Evolutionary conservation across 1,284 basidiomycete species (phyloP).

Genomic region (Trametes versicolor): DNA sequence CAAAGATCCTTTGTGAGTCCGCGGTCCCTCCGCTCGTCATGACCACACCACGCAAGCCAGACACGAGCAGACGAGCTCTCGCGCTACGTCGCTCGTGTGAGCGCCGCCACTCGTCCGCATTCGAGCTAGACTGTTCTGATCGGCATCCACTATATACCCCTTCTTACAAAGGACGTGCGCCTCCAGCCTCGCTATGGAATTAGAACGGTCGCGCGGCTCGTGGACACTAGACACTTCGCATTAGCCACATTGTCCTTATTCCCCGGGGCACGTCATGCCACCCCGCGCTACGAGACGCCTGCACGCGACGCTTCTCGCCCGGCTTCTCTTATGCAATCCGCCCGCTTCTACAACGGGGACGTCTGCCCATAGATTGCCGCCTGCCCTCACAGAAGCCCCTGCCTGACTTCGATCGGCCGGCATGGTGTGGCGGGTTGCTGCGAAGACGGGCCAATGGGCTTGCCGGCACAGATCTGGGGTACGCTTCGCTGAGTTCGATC

Average conservation of each 20-base stretch:
- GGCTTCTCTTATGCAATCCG: not conserved
- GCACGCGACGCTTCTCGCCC: not conserved
- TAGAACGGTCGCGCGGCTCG: conserved; percentile 14
- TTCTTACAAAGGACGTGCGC: not conserved
- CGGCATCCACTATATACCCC: conserved; percentile 8
- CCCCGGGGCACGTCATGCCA: conserved; percentile 18
- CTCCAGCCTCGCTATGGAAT: conserved; percentile 5
- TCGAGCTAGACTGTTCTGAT: conserved; percentile 24
- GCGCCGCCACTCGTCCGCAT: conserved; percentile 3
- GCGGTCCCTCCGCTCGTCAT: conserved; percentile 5
- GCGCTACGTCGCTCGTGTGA: conserved; percentile 12
- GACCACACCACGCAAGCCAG: conserved; percentile 7
- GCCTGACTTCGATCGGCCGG: conserved; percentile 16
- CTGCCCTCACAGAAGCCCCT: conserved; percentile 12
- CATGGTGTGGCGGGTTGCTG: conserved; percentile 18
- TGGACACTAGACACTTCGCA: not conserved
- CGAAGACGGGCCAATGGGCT: conserved; percentile 19
- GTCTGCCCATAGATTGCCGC: conserved; percentile 16
- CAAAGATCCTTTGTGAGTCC: conserved; percentile 6
- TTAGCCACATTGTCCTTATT: conserved; percentile 2
- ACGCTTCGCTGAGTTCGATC: conserved; percentile 29
- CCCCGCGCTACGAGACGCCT: not conserved
- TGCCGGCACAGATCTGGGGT: conserved; percentile 22
- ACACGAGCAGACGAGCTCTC: conserved; percentile 2
- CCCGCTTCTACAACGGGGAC: conserved; percentile 6